Conservation (phyloP, 495 filamentous ascomycete genomes). For the Aspergillus olivimuriae region DNA sequence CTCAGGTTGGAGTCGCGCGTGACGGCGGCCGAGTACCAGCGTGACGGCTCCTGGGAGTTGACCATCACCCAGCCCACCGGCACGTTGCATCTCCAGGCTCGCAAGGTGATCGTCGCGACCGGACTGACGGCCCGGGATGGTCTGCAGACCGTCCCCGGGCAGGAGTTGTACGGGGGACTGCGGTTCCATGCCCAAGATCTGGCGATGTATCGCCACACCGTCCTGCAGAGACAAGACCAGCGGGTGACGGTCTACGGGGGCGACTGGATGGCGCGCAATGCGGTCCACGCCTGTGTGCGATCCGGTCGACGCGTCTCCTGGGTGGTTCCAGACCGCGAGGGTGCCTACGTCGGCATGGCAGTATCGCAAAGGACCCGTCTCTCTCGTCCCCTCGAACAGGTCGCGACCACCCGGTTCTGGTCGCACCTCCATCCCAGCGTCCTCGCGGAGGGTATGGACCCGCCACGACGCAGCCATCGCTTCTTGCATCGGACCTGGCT, state of each 20-base stretch:
- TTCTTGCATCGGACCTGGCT: neutral
- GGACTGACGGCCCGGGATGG: neutral
- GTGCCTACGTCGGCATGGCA: neutral
- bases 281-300: neutral
- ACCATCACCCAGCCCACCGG: neutral
- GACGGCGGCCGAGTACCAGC: neutral
- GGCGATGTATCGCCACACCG: neutral
- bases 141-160: neutral
- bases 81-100: neutral
- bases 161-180: neutral
- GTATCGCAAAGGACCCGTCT: neutral
- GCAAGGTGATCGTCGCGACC: neutral
- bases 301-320: neutral
- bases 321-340: neutral
- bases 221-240: neutral
- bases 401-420: neutral
- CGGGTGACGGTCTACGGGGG: constrained; percentile 2
- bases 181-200: neutral
- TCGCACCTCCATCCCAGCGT: neutral
- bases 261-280: neutral
- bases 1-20: constrained; percentile 1
- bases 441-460: neutral
- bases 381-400: neutral
- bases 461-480: neutral
- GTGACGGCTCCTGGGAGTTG: neutral